Base-by-base conservation (phyloP, 2,329 filamentous ascomycete genomes). In the Stagonosporopsis tanaceti region DNA sequence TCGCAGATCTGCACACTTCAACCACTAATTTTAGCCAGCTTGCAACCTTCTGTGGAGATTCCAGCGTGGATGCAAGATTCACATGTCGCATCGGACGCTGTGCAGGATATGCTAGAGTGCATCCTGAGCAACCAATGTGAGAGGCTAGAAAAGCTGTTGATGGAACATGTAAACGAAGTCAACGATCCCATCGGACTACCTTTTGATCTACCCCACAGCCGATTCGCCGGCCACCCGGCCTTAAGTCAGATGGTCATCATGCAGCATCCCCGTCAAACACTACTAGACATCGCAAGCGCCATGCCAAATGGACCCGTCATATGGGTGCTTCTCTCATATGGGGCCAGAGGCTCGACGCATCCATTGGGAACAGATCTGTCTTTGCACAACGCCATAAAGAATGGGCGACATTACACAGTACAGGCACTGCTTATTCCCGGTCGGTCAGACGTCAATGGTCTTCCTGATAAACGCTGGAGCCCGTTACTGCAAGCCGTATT, bases 361-460 rank as follows among this genome's bases (percentile, higher is more conserved):
- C 73, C 73, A 2, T 60, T 70, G 6, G 73, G 73, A 0, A 73
- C 64, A 5, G 72, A 75, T 35, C 53, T 74, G 11, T 67, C 74
- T 1, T 56, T 76, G 7, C 68, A 75, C 35, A 76, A 75, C 53
- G 74, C 73, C 4, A 76, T 75, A 41, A 75, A 70, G 41, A 76
- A 76, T 30, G 69, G 67, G 17, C 61, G 72, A 4, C 48, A 59
- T 2, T 68, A 69, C 37, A 74, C 67, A 11, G 70, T 76, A 0
- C 67, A 73, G 39, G 60, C 64, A 14, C 47, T 76, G 5, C 52
- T 73, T 4, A 38, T 65, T 12, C 58, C 65, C 1, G 63, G 59
- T 15, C 62, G 66, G 15, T 70, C 68, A 11, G 60, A 66, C n/a
- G 60, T 71, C 3, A 67, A 75, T 34, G 73, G 72, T 1, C 30